phyloP scores from a whole-genome alignment of 2,329 filamentous ascomycete genomes.

The Neodidymelliopsis sp. region DNA sequence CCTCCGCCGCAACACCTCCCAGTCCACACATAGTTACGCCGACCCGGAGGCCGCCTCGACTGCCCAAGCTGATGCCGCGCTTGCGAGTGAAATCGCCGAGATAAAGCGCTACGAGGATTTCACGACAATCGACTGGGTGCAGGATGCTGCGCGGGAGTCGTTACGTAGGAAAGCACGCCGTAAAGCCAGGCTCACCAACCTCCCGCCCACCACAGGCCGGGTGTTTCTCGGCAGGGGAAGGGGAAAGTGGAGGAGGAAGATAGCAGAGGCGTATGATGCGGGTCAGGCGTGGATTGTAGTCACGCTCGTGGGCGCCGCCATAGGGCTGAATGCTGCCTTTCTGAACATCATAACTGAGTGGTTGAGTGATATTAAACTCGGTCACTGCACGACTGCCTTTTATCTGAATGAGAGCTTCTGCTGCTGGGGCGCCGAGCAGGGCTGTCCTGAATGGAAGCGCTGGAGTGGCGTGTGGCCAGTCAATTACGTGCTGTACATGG shows the following conservation, averaged over 20 bases:
- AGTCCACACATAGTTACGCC: conserved; percentile 68
- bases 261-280: conserved; percentile 90
- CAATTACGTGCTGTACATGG: conserved; percentile 88
- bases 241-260: conserved; percentile 73
- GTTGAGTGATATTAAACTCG: conserved; percentile 93
- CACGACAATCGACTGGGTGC: conserved; percentile 98
- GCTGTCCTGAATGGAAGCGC: conserved; percentile 85
- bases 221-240: conserved; percentile 70
- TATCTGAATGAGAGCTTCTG: conserved; percentile 98
- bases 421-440: conserved; percentile 94
- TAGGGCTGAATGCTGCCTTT: conserved; percentile 90
- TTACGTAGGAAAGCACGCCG: conserved; percentile 78
- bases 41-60: conserved; percentile 62
- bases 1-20: conserved; percentile 69
- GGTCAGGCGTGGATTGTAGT: conserved; percentile 98
- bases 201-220: neutral
- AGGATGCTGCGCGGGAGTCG: conserved; percentile 93
- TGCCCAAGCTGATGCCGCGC: conserved; percentile 69
- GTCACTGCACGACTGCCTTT: conserved; percentile 94
- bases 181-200: conserved; percentile 67
- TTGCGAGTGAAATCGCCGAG: conserved; percentile 94
- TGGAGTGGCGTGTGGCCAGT: conserved; percentile 82
- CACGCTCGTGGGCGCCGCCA: conserved; percentile 88
- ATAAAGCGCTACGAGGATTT: conserved; percentile 99
- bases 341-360: conserved; percentile 97